Evolutionary conservation across 2,329 filamentous ascomycete genomes (phyloP).

Genomic region (Periconia macrospinosa): DNA sequence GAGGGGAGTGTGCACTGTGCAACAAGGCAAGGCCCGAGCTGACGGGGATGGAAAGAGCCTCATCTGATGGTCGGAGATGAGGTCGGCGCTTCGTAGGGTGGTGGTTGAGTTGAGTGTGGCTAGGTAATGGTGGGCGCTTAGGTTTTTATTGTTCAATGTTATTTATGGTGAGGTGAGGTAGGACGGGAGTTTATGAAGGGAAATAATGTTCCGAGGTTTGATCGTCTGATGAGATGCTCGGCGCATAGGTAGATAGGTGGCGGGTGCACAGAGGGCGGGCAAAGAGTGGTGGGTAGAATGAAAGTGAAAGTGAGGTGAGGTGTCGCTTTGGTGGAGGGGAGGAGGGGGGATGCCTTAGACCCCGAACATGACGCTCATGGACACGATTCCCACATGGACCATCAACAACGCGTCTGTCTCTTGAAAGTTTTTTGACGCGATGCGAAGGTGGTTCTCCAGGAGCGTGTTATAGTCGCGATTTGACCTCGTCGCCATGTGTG

Average conservation of each 20-base stretch:
- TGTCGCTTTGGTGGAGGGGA: slow-evolving; percentile 20
- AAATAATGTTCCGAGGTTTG: slow-evolving; percentile 19
- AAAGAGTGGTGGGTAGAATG: too few species aligned
- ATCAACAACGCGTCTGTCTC: slow-evolving; percentile 31
- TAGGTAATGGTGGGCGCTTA: slow-evolving; percentile 19
- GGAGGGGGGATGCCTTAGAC: slow-evolving; percentile 33
- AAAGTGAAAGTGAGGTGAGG: too few species aligned
- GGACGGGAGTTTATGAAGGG: slow-evolving; percentile 14
- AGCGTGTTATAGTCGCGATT: slow-evolving; percentile 45
- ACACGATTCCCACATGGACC: too few species aligned
- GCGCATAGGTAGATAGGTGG: background rate
- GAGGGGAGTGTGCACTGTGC: too few species aligned
- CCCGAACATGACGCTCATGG: slow-evolving; percentile 28
- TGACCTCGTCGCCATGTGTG: slow-evolving; percentile 32
- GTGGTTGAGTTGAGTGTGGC: too few species aligned
- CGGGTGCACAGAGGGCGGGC: too few species aligned
- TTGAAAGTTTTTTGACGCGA: slow-evolving; percentile 19
- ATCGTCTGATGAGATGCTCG: background rate
- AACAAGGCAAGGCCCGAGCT: too few species aligned
- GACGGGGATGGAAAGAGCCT: slow-evolving; percentile 7
- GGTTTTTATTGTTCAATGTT: background rate
- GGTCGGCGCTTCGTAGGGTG: slow-evolving; percentile 35
- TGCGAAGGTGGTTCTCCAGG: background rate
- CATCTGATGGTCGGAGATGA: slow-evolving; percentile 17
- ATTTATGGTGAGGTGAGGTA: slow-evolving; percentile 10